phyloP scores from a whole-genome alignment of 2,329 filamentous ascomycete genomes.

The Sarocladium oryzae region DNA sequence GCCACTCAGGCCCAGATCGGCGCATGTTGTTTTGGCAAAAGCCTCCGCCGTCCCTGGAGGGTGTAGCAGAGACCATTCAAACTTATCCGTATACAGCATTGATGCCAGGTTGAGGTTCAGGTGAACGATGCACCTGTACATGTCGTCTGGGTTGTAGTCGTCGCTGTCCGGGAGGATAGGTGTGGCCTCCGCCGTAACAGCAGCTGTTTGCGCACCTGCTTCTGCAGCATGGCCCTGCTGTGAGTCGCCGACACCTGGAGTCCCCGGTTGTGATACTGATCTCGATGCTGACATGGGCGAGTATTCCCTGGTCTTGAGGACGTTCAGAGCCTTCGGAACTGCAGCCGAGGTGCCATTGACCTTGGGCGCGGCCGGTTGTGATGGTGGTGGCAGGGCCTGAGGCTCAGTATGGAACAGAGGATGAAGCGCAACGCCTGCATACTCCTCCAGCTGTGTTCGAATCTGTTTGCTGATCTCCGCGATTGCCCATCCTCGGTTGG shows the following conservation, averaged over 20 bases:
- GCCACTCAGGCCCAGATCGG: constrained; percentile 79
- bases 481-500: constrained; percentile 62
- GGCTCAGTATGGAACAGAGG: constrained; percentile 72
- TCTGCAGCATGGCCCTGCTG: constrained; percentile 37
- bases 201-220: constrained; percentile 32
- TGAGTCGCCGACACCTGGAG: constrained; percentile 43
- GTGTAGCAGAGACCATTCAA: constrained; percentile 93
- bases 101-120: constrained; percentile 89
- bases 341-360: constrained; percentile 15
- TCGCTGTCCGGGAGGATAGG: constrained; percentile 56
- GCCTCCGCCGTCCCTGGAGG: constrained; percentile 86
- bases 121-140: constrained; percentile 86
- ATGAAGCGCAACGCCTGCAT: constrained; percentile 88
- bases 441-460: constrained; percentile 89
- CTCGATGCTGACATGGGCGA: constrained; percentile 28
- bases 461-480: constrained; percentile 89
- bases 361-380: constrained; percentile 12
- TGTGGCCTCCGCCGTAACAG: constrained; percentile 65
- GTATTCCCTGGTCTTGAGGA: constrained; percentile 31
- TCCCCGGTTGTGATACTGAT: constrained; percentile 44
- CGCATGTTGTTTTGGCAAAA: constrained; percentile 88
- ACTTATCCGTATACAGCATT: constrained; percentile 90
- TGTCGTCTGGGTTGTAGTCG: constrained; percentile 83
- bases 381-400: constrained; percentile 20
- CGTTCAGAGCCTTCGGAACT: constrained; percentile 23